A percentile compares a stretch with the other conserved stretches of the same genome.
These are phyloP conservation scores for Rhinocladiella mackenziei DNA, from an alignment of 2,329 filamentous ascomycete genomes.

Conservation along the genomic window DNA sequence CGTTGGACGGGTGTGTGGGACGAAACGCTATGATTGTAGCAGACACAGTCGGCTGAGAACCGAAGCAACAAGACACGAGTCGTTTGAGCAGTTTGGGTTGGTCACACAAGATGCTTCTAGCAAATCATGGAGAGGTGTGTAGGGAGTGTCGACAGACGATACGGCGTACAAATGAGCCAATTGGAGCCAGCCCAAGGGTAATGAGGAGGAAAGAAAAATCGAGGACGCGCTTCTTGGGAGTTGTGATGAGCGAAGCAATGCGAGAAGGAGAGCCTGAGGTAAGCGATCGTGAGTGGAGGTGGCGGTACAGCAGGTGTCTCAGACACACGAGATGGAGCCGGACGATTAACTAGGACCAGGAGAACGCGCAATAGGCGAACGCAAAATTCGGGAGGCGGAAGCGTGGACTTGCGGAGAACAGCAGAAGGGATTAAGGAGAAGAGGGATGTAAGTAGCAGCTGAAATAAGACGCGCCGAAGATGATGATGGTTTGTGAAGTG, in stretches of 20 bases:
- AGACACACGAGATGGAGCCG: conserved; percentile 17
- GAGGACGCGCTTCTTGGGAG: conserved; percentile 8
- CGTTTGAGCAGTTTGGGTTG: conserved; percentile 11
- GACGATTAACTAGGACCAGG: conserved; percentile 3
- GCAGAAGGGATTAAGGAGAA: not conserved
- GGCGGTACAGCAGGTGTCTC: conserved; percentile 22
- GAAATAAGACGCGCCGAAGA: conserved; percentile 11
- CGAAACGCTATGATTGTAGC: conserved; percentile 5
- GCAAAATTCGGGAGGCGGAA: not conserved
- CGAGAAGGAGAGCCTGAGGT: conserved; percentile 13
- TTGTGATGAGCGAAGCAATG: conserved; percentile 3
- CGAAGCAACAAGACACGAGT: conserved; percentile 9
- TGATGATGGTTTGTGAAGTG: not conserved
- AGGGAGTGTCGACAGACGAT: conserved; percentile 5
- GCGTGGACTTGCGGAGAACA: not conserved
- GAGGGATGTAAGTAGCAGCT: conserved; percentile 6
- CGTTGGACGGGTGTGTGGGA: conserved; percentile 9
- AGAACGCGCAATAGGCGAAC: conserved; percentile 9
- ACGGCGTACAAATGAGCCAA: conserved; percentile 15
- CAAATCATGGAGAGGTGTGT: conserved; percentile 20
- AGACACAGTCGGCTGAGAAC: conserved; percentile 4
- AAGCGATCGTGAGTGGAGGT: conserved; percentile 15
- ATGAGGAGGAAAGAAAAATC: conserved; percentile 12
- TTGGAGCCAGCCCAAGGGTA: conserved; percentile 27
- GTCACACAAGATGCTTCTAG: conserved; percentile 22